Base-by-base conservation (phyloP, 768 basidiomycete species). In the Mycena leptocephala region DNA sequence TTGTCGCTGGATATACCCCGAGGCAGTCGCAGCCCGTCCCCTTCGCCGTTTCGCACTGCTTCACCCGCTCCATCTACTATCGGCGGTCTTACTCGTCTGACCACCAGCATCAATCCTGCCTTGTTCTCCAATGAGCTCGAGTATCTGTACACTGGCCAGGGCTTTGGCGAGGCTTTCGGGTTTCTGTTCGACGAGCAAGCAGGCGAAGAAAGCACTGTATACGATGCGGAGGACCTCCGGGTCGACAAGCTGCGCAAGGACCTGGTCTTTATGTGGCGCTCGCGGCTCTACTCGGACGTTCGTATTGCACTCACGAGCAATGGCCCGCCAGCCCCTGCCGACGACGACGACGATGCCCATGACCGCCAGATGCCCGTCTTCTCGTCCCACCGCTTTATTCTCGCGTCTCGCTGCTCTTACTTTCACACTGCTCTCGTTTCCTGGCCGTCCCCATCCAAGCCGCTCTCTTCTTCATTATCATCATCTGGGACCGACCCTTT, bases 181-280 rank as follows among this genome's bases (percentile, higher is more conserved):
- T 97, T 95, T 82, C 90, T 96, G 7, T 96, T 96, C 80, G 96
- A 97, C 79, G 92, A 84, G 66, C 87, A 87, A 78, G 88, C 85
- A 11, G 91, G 89, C 62, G 87, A 90, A 62, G 91, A 83, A 11
- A 90, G 87, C 85, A 22, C 22, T 0, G 9, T 24, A 3, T n/a
- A 28, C 37, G 86, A 88, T 66, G 83, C 86, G 0, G 87, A 87
- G 71, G 88, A 91, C 53, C 86, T 90, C 56, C 87, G 96, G 18
- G 86, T 95, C 48, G 96, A 96, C 83, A 96, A 97, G 85, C 91
- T 98, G 13, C 92, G 96, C 75, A 96, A 96, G 84, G 98, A 99
- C 81, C 89, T 98, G 33, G 95, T 97, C 28, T 98, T 94, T 87
- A 98, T 97, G 96, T 99, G 97, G 98, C 88, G 98, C 37, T 95